Conservation (phyloP, 139 green algal genomes). For the Chlamydomonas eustigma region DNA sequence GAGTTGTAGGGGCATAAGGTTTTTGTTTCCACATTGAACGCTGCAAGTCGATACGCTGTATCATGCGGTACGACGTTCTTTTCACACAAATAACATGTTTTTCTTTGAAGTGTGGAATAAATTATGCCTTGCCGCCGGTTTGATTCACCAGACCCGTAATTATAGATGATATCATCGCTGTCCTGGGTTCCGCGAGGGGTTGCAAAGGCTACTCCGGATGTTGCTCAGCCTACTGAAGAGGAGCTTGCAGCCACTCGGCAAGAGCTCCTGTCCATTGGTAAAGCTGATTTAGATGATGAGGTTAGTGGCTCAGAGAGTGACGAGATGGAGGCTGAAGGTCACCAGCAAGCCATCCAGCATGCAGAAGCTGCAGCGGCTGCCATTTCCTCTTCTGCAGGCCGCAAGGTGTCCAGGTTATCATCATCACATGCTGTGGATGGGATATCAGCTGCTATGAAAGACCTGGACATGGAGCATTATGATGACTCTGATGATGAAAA, state of each 20-base stretch:
- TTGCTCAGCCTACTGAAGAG: constrained; percentile 50
- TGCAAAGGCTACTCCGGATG: constrained; percentile 53
- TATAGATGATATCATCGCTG: constrained; percentile 84
- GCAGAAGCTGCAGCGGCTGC: constrained; percentile 26
- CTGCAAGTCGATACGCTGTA: too few relatives aligned
- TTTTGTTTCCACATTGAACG: too few relatives aligned
- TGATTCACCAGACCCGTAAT: too few relatives aligned
- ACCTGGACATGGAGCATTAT: constrained; percentile 97
- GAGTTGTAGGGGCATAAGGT: too few relatives aligned
- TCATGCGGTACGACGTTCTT: too few relatives aligned
- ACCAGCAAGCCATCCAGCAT: constrained; percentile 28
- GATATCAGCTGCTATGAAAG: constrained; percentile 53
- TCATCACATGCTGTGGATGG: neutral
- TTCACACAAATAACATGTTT: too few relatives aligned
- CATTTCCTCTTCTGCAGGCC: neutral
- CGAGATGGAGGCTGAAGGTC: constrained; percentile 1
- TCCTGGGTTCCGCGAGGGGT: constrained; percentile 72
- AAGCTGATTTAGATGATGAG: constrained; percentile 14
- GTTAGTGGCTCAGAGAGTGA: constrained; percentile 8
- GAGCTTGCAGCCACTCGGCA: constrained; percentile 44
- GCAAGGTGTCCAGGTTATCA: neutral
- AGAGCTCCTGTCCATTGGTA: neutral
- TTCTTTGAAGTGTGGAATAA: too few relatives aligned
- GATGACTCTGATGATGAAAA: constrained; percentile 74
- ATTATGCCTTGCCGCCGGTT: too few relatives aligned